These are phyloP conservation scores for Omphalotus olearius DNA, from an alignment of 1,284 basidiomycete genomes.

Conservation along the genomic window DNA sequence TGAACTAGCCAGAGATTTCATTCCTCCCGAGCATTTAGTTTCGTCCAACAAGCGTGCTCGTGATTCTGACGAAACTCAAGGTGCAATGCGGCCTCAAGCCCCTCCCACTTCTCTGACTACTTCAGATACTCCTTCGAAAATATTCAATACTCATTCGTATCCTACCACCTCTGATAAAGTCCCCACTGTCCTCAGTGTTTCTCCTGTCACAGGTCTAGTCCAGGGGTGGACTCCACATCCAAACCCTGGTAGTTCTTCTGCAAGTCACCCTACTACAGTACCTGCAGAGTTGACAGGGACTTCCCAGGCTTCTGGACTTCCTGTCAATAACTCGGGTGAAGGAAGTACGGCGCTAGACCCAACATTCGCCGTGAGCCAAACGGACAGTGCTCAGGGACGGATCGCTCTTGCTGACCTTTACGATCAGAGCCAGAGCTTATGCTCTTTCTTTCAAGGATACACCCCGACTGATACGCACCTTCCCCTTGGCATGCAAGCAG, in stretches of 20 bases:
- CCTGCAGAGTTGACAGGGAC: too few relatives aligned
- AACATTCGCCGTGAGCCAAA: slow-evolving; percentile 1
- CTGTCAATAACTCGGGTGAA: neutral
- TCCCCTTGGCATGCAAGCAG: neutral
- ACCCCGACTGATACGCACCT: neutral
- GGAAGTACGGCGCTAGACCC: neutral
- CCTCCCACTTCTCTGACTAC: neutral
- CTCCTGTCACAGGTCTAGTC: neutral
- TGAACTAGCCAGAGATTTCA: slow-evolving; percentile 11
- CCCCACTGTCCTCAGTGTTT: neutral
- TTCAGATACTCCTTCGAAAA: neutral
- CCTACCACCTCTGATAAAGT: too few relatives aligned
- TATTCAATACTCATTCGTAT: neutral
- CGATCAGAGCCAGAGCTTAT: neutral
- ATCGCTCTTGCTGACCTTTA: neutral
- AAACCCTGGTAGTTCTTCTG: neutral
- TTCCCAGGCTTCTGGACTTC: too few relatives aligned
- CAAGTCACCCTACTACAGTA: too few relatives aligned
- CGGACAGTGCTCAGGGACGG: neutral
- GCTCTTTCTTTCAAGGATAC: neutral
- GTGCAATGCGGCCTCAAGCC: too few relatives aligned
- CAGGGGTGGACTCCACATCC: neutral
- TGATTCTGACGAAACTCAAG: neutral
- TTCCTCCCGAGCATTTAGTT: neutral
- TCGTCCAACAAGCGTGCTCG: slow-evolving; percentile 6